Base-by-base conservation (phyloP, 2,329 filamentous ascomycete genomes). In the Botrytis aclada region DNA sequence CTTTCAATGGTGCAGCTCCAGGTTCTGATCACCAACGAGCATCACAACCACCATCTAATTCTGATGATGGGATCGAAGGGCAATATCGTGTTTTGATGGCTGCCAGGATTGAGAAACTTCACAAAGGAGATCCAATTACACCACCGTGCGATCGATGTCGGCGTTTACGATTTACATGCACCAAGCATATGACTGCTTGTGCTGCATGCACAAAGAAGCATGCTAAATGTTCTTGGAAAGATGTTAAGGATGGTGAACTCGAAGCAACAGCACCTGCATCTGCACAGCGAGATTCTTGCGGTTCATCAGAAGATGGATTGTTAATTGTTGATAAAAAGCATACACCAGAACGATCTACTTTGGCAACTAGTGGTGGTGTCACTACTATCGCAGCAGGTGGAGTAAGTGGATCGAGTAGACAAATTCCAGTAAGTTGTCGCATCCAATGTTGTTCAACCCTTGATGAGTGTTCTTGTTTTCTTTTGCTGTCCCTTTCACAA, bases 151-250 rank as follows among this genome's bases (percentile, higher is more conserved):
- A 97, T 80, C 87, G 93, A 54, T 97, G 94, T 80, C 87, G 94
- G 62, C 87, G 94, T 43, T 84, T 97, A 25, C 90, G 92, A 76
- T 93, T 94, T 83, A 89, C 93, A 73, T 97, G 94, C 75, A 84
- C 95, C 65, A 97, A 97, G 82, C 93, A 97, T 75, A 85, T 96
- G 56, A 97, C 93, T 0, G 93, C 93, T 14, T 97, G 94, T 79
- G 89, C 92, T 81, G 93, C 93, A 34, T 97, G 94, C 81, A 97
- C 94, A 0, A 95, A 93, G 81, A 97, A 97, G 81, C 94, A 97
- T 80, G 93, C 93, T 32, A 95, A 94, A 78, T 97, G 94, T 81
- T 90, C 90, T 22, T 97, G 94, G 94, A 92, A 90, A 77, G 89
- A 92, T 62, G 88, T 96, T n/a, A 90, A 89, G 25, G 89, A 93